phyloP scores from a whole-genome alignment of 805 yeast species.

The Kluyveromyces dobzhanskii region DNA sequence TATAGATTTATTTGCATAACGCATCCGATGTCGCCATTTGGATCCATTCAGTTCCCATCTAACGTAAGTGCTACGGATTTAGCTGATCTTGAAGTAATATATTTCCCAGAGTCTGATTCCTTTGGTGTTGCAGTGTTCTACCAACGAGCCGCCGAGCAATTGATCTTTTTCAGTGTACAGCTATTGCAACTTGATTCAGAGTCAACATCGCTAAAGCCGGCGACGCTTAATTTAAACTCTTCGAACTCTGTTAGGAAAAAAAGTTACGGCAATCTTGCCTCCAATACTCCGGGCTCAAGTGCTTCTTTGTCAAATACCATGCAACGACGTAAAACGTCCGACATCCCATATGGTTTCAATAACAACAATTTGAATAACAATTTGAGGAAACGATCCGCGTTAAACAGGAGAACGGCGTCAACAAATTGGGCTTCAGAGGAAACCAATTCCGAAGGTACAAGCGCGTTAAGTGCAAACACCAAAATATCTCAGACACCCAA shows the following conservation, averaged over 20 bases:
- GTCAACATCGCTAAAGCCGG: not conserved
- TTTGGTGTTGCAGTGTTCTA: slow-evolving; percentile 18
- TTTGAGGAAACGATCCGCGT: slow-evolving; percentile 16
- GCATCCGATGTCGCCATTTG: slow-evolving; percentile 70
- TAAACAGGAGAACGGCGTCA: slow-evolving; percentile 18
- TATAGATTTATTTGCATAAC: slow-evolving; percentile 52
- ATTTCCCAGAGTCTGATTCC: slow-evolving; percentile 14
- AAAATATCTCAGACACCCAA: slow-evolving; percentile 2
- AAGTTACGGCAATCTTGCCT: slow-evolving; percentile 2
- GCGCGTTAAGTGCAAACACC: not conserved
- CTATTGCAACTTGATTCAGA: not conserved
- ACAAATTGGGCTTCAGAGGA: slow-evolving; percentile 6
- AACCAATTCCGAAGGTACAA: slow-evolving; percentile 1
- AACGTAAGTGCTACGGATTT: slow-evolving; percentile 29
- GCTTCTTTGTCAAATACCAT: not conserved
- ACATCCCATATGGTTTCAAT: slow-evolving; percentile 2
- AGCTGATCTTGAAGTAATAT: slow-evolving; percentile 14
- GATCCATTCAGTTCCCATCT: slow-evolving; percentile 59
- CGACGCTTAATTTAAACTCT: not conserved
- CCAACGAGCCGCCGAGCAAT: slow-evolving; percentile 11
- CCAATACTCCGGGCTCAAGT: slow-evolving; percentile 2
- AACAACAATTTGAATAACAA: slow-evolving; percentile 7
- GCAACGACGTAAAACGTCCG: slow-evolving; percentile 3
- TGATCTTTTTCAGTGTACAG: slow-evolving; percentile 2
- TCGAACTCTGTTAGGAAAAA: not conserved